Base-by-base conservation (phyloP, 148 eudicot genomes). In the Pharnaceum exiguum region DNA sequence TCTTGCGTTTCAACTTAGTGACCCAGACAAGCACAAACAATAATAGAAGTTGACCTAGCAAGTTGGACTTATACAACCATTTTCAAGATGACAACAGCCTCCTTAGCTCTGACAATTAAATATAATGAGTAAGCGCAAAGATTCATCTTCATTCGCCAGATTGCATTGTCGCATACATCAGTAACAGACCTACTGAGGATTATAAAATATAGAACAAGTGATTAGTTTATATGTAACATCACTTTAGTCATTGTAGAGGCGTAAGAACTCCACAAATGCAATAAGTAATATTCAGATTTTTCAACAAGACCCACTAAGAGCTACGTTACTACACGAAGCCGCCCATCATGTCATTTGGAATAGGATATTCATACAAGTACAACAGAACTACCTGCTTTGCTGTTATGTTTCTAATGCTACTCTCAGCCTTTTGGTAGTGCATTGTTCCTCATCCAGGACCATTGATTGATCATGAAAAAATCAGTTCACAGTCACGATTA, bases 291-390 rank as follows among this genome's bases (percentile, higher is more conserved):
- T 7, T 47, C 10, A 32, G 31, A 28, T 15, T 4, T 17, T 2
- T 1, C 26, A 17, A 28, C 28, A 29, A 55, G 36, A 38, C 26
- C 50, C 45, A 35, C 43, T 36, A 22, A 8, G 25, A 32, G 27
- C 24, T 4, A 40, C 28, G 65, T 36, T 35, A 16, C 9, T 36
- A 56, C 56, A 56, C 52, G 74, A 70, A 56, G 15, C 74, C 69
- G 74, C 55, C 62, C 51, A 25, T 24, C 36, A 32, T 26, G 4
- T 40, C 37, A 55, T 30, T 32, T 33, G 21, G 39, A 12, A 40
- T 28, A 45, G 44, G 33, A 43, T 68, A 44, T 45, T 16, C 35
- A 18, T 51, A 25, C 57, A 50, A 13, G 50, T 36, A 46, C 24
- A 44, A 29, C 66, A 53, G 2, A 12, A 0, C 46, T 30, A 59